Conservation (phyloP, 2,329 filamentous ascomycete genomes). For the Myriosclerotinia duriaeana region DNA sequence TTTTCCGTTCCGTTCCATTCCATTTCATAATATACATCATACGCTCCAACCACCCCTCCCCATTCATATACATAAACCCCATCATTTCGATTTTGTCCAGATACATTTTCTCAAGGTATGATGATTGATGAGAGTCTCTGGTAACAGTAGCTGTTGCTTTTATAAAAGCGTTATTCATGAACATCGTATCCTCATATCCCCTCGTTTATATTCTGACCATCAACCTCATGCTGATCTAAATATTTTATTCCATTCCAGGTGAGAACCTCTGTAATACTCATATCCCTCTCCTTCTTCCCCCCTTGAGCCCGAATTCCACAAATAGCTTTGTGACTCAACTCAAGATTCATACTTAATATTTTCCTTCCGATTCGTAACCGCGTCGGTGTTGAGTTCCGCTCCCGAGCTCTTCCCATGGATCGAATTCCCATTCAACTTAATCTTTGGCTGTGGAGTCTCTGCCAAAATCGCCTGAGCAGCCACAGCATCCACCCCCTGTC, state of each 20-base stretch:
- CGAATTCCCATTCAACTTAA: constrained; percentile 26
- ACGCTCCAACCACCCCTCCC: not conserved
- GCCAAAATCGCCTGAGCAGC: constrained; percentile 10
- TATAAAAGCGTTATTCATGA: constrained; percentile 11
- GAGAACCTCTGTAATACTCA: not conserved
- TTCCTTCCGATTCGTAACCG: constrained; percentile 27
- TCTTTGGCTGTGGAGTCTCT: constrained; percentile 8
- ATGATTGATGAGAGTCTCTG: not conserved
- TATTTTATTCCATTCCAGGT: not conserved
- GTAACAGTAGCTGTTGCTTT: not conserved
- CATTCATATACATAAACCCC: not conserved
- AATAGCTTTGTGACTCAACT: not conserved
- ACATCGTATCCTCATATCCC: not conserved
- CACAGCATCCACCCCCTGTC: constrained; percentile 12
- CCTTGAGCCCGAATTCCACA: not conserved
- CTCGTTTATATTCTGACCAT: not conserved
- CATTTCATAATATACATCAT: not conserved
- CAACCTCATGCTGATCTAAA: not conserved
- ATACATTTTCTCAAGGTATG: not conserved
- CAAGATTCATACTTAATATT: constrained; percentile 8
- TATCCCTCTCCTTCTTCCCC: not conserved
- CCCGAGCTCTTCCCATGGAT: constrained; percentile 23
- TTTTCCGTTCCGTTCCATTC: not conserved
- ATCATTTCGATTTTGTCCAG: not conserved
- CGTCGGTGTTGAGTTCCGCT: constrained; percentile 21